Conservation (phyloP, 2,329 filamentous ascomycete species). For the Endocalyx cinctus region DNA sequence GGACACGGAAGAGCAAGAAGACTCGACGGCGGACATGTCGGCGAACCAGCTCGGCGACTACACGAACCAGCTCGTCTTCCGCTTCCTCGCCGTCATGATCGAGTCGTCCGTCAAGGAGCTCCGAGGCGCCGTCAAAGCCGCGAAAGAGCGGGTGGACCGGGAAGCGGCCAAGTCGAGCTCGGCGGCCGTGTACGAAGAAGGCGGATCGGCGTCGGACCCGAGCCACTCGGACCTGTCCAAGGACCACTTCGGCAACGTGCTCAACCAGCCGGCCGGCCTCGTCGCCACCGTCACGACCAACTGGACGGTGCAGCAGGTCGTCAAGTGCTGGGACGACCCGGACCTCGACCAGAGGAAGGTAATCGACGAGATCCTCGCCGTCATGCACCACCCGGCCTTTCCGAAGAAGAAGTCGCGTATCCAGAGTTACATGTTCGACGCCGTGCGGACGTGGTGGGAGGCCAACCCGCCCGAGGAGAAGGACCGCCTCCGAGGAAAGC, state of each 20-base stretch:
- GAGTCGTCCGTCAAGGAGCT: slow-evolving; percentile 26
- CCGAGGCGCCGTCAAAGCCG: slow-evolving; percentile 24
- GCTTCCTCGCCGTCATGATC: slow-evolving; percentile 24
- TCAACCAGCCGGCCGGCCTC: slow-evolving; percentile 51
- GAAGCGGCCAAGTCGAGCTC: slow-evolving; percentile 24
- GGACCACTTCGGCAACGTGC: slow-evolving; percentile 55
- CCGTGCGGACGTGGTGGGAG: slow-evolving; percentile 55
- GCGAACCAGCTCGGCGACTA: slow-evolving; percentile 23
- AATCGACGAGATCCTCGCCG: slow-evolving; percentile 54
- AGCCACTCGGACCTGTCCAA: slow-evolving; percentile 57
- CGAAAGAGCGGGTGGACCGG: slow-evolving; percentile 24
- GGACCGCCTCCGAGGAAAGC: slow-evolving; percentile 16
- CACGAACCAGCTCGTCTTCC: slow-evolving; percentile 25
- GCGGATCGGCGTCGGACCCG: slow-evolving; percentile 43
- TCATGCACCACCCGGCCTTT: slow-evolving; percentile 66
- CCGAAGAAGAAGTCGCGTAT: slow-evolving; percentile 45
- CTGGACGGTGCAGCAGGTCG: slow-evolving; percentile 61
- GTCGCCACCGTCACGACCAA: slow-evolving; percentile 56
- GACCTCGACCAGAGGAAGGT: slow-evolving; percentile 58
- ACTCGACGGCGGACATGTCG: slow-evolving; percentile 14
- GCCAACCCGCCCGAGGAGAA: slow-evolving; percentile 14
- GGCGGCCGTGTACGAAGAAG: slow-evolving; percentile 20
- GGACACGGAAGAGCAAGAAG: slow-evolving; percentile 19
- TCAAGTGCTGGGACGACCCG: slow-evolving; percentile 66
- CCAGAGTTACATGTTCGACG: slow-evolving; percentile 62